Evolutionary conservation across 768 basidiomycete genomes (phyloP).

Genomic region (Lactarius hengduanensis): DNA sequence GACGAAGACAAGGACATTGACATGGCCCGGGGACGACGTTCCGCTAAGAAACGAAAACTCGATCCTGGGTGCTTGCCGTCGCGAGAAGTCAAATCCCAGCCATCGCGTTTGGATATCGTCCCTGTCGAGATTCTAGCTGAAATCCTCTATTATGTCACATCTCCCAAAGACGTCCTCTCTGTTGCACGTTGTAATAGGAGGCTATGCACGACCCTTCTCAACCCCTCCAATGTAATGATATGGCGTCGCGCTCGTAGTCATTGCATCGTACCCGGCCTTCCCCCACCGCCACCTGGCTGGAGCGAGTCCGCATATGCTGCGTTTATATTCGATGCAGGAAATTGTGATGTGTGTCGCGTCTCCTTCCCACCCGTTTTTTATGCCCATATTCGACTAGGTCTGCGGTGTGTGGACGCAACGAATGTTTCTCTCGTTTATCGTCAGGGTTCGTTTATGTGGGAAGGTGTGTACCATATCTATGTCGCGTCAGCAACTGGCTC

Average conservation of each 20-base stretch:
- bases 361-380: background rate
- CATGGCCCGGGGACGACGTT: too few relatives aligned
- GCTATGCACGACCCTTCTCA: constrained; percentile 50
- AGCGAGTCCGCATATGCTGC: constrained; percentile 63
- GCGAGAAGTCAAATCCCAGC: background rate
- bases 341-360: constrained; percentile 48
- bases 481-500: background rate
- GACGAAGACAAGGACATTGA: background rate
- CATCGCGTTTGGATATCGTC: constrained; percentile 33
- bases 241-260: constrained; percentile 54
- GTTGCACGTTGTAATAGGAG: constrained; percentile 57
- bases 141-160: constrained; percentile 51
- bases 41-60: constrained; percentile 3
- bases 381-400: background rate
- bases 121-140: constrained; percentile 67
- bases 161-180: constrained; percentile 56
- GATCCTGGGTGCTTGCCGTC: background rate
- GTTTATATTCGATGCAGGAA: constrained; percentile 57
- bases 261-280: constrained; percentile 39
- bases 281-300: constrained; percentile 44
- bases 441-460: constrained; percentile 18
- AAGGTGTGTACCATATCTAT: constrained; percentile 11
- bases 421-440: constrained; percentile 24
- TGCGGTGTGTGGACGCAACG: constrained; percentile 41
- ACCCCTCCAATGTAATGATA: constrained; percentile 48